Evolutionary conservation across 176 grass and related monocot species (phyloP), one percentile per base, ranked within the genome.

Genomic region (Chloris gayana): DNA sequence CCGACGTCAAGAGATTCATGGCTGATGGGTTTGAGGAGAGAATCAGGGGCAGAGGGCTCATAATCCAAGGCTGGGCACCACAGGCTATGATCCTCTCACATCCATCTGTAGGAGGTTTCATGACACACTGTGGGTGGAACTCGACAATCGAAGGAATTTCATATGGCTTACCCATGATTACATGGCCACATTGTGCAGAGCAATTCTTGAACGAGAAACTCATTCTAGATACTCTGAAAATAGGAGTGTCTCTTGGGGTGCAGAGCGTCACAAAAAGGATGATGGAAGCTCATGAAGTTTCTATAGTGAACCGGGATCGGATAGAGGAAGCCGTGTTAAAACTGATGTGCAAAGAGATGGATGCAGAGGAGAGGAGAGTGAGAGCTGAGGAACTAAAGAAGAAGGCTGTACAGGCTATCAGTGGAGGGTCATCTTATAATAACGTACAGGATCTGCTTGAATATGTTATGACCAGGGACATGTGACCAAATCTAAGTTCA

Each of bases 101-200:
- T 70, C 82, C 22, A 22, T 61, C 86, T 14, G 13, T 88, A 2
- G 82, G 86, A 49, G 82, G 78, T 3, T 88, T 88, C 21, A 17
- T 91, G 60, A 88, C 73, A 0, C 89, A 91, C 68, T 91, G 82
- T 5, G 82, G 89, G 17, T 91, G 86, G 86, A 91, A 88, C 72
- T 88, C 85, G 2, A 79, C 42, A 6, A 57, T 86, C 51, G 78
- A 92, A 60, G 80, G 72, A 27, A 80, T 92, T 58, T 80, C 67
- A 57, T 37, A 31, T 0, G 79, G 88, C 7, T 27, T 90, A 59
- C 88, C 84, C 11, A 86, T 90, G 88, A 86, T 86, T 45, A 80
- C 88, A 58, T 90, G 86, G 90, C 78, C 82, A 11, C 65, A 83
- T 34, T 86, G 71, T 42, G 78, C 82, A 38, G 83, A 86, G 5